These are phyloP conservation scores for Psilocybe mexicana DNA, from an alignment of 1,284 basidiomycete genomes.

Conservation along the genomic window DNA sequence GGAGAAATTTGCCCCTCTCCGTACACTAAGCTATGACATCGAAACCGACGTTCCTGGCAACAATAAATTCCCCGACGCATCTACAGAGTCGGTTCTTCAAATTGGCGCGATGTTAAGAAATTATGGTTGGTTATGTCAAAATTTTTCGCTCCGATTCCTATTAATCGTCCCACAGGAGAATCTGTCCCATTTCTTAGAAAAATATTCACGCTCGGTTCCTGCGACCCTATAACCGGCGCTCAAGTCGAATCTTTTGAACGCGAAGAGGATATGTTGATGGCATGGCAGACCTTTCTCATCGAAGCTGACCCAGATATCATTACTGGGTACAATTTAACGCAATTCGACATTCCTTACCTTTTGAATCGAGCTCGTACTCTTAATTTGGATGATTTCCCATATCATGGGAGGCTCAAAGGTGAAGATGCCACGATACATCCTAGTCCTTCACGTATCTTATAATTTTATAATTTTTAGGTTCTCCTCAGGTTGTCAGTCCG, in stretches of 20 bases:
- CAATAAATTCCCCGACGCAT: slow-evolving; percentile 70
- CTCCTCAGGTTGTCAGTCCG: not conserved
- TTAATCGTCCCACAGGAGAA: slow-evolving; percentile 53
- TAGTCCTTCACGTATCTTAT: not conserved
- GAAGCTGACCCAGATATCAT: slow-evolving; percentile 86
- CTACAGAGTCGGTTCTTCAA: slow-evolving; percentile 84
- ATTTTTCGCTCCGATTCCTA: not conserved
- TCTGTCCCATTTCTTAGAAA: slow-evolving; percentile 83
- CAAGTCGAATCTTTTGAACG: slow-evolving; percentile 78
- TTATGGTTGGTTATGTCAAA: slow-evolving; percentile 54
- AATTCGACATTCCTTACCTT: slow-evolving; percentile 89
- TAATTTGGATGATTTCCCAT: slow-evolving; percentile 65
- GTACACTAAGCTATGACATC: slow-evolving; percentile 89
- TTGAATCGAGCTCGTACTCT: slow-evolving; percentile 78
- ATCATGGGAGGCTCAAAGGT: slow-evolving; percentile 73
- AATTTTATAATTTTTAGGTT: not conserved
- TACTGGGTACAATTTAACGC: slow-evolving; percentile 87
- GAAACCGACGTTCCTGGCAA: slow-evolving; percentile 77
- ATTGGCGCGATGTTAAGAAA: slow-evolving; percentile 91
- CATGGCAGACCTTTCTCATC: slow-evolving; percentile 80
- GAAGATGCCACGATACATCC: slow-evolving; percentile 20
- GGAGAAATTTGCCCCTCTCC: slow-evolving; percentile 79
- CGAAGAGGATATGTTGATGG: slow-evolving; percentile 66
- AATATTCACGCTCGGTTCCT: slow-evolving; percentile 85
- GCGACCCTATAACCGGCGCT: slow-evolving; percentile 84